phyloP scores from a whole-genome alignment of 148 eudicot species.

The Salicornia ramosissima region DNA sequence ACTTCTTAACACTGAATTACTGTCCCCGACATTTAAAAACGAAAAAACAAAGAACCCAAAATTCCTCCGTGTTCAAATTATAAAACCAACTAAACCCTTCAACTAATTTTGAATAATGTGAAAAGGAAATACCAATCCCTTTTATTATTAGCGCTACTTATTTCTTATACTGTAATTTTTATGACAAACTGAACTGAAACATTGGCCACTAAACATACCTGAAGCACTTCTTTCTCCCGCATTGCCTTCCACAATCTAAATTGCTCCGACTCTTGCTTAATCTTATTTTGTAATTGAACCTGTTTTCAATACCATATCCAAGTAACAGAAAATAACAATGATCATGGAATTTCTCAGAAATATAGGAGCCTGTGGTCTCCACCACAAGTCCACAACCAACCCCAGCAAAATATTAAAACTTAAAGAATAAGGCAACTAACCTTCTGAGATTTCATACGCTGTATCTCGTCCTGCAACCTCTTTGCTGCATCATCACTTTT shows the following conservation, averaged over 20 bases:
- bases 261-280: conserved; percentile 97
- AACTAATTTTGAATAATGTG: background rate
- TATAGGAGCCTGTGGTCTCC: background rate
- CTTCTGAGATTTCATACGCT: conserved; percentile 92
- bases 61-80: background rate
- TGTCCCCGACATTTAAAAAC: background rate
- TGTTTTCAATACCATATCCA: conserved; percentile 16
- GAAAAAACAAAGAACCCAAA: background rate
- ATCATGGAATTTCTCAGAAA: background rate
- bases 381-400: too few relatives aligned
- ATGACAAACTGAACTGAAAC: background rate
- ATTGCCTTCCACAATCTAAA: conserved; percentile 92
- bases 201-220: conserved; percentile 40
- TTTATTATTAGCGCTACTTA: too few relatives aligned
- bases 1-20: background rate
- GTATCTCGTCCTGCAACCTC: conserved; percentile 90
- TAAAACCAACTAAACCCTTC: background rate
- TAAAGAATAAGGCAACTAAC: conserved; percentile 24
- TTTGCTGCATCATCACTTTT: conserved; percentile 96
- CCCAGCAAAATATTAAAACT: background rate
- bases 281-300: conserved; percentile 96
- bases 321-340: background rate
- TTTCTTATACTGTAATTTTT: background rate
- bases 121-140: too few relatives aligned
- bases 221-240: conserved; percentile 96